Evolutionary conservation across 176 grass and related monocot species (phyloP).

Genomic region (Alopecurus myosuroides): DNA sequence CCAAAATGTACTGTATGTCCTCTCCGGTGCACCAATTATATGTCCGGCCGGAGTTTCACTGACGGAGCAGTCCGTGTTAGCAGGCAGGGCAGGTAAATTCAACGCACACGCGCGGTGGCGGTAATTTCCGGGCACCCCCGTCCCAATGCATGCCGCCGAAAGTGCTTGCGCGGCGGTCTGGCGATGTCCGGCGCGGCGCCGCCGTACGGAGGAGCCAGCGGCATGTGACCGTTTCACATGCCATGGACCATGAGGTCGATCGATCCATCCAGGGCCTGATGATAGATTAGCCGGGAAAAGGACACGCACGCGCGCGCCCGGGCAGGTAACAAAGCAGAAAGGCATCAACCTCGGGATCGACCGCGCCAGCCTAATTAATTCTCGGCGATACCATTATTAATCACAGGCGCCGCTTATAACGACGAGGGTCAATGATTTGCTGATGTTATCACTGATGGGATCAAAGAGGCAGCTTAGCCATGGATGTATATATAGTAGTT

Average conservation of each 20-base stretch:
- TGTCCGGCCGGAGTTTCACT: too few relatives aligned
- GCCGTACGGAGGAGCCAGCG: background rate
- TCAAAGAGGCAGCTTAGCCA: background rate
- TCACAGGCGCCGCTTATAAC: background rate
- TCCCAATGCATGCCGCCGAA: background rate
- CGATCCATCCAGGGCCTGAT: background rate
- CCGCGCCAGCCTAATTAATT: background rate
- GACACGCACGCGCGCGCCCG: background rate
- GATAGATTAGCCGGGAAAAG: background rate
- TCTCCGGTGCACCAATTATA: background rate
- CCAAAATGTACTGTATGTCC: too few relatives aligned
- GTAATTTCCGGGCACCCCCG: constrained; percentile 1
- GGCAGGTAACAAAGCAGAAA: background rate
- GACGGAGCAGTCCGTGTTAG: background rate
- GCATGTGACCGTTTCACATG: background rate
- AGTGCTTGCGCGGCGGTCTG: background rate
- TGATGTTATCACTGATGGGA: background rate
- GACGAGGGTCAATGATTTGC: background rate
- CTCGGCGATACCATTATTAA: background rate
- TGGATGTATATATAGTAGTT: background rate
- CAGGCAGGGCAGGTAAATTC: background rate
- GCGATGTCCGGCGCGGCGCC: constrained; percentile 28
- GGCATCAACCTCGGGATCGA: background rate
- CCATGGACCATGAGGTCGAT: background rate
- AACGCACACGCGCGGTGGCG: background rate